Conservation (phyloP, 2,329 filamentous ascomycete species). For the Apiospora koreana region DNA sequence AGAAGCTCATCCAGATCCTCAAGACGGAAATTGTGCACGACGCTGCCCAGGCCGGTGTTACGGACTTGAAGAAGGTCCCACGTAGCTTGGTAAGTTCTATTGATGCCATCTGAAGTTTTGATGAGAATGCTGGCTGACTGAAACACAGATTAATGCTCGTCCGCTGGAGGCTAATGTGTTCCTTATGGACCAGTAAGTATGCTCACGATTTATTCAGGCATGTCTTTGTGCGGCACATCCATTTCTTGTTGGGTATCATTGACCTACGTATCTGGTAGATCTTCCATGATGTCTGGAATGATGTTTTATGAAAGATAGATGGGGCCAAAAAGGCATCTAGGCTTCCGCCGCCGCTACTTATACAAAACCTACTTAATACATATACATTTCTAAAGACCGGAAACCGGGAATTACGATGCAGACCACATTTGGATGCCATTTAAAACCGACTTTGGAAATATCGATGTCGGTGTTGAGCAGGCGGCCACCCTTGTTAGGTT, state of each 20-base stretch:
- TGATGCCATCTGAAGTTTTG: background rate
- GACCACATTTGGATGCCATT: background rate
- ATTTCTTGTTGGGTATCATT: background rate
- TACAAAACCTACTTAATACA: background rate
- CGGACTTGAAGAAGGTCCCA: constrained; percentile 21
- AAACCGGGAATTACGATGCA: background rate
- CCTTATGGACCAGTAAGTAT: constrained; percentile 9
- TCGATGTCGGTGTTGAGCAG: too few relatives aligned
- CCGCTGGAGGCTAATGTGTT: constrained; percentile 12
- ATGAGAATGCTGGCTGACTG: background rate
- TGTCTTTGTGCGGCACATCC: background rate
- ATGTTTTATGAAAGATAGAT: too few relatives aligned
- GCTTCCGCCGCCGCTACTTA: background rate
- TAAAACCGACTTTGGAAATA: background rate
- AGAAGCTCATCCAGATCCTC: constrained; percentile 46
- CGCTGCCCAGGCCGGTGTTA: constrained; percentile 36
- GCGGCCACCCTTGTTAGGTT: too few relatives aligned
- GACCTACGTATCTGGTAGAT: background rate
- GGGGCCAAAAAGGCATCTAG: too few relatives aligned
- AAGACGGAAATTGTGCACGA: constrained; percentile 46
- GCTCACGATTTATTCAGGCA: too few relatives aligned
- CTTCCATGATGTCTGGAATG: too few relatives aligned
- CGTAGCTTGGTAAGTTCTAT: constrained; percentile 16
- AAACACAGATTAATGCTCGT: constrained; percentile 13
- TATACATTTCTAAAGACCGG: background rate